These are phyloP conservation scores for Eutrema japonicum DNA, from an alignment of 345 rosid genomes.

Conservation along the genomic window DNA sequence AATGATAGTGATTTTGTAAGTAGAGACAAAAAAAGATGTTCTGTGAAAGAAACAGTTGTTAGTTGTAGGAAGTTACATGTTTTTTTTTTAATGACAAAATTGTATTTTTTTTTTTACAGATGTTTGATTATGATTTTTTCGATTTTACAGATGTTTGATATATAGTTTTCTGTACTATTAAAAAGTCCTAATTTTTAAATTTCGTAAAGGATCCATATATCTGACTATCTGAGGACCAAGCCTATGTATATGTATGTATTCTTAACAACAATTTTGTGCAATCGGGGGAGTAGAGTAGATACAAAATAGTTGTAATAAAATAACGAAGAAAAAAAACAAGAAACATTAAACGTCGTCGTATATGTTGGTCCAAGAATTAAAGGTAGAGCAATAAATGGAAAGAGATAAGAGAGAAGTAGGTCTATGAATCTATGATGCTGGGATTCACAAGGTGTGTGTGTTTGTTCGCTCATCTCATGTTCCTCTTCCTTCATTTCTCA, in stretches of 20 bases:
- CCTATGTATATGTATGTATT: neutral
- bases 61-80: constrained; percentile 20
- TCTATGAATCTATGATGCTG: constrained; percentile 41
- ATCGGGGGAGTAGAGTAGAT: neutral
- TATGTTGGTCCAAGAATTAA: constrained; percentile 36
- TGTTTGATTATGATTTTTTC: neutral
- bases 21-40: constrained; percentile 10
- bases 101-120: neutral
- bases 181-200: neutral
- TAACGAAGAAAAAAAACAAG: neutral
- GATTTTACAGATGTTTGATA: neutral
- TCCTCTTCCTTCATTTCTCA: constrained; percentile 21
- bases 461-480: constrained; percentile 33
- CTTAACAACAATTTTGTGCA: neutral
- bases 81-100: neutral
- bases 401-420: constrained; percentile 41
- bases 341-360: constrained; percentile 36
- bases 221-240: neutral
- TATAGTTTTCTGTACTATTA: neutral
- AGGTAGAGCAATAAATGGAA: constrained; percentile 39
- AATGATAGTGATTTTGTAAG: constrained; percentile 20
- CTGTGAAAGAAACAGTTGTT: constrained; percentile 7
- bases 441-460: constrained; percentile 40
- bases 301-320: neutral
- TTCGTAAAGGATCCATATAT: neutral